These are phyloP conservation scores for Lyophyllum shimeji DNA, from an alignment of 768 basidiomycete genomes.

Conservation along the genomic window DNA sequence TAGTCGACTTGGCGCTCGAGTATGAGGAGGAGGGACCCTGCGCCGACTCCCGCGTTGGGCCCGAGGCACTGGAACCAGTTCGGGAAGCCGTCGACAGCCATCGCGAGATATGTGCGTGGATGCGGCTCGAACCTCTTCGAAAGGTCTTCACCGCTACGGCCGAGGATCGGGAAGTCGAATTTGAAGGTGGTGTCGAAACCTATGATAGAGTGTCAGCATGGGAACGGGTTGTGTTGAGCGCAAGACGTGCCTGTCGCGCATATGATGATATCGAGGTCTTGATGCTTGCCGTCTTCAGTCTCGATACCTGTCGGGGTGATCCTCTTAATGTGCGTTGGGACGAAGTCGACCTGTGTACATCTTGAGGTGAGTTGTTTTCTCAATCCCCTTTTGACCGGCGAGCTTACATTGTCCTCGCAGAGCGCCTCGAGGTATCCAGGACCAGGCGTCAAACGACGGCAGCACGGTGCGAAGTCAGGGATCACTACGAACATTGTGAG, in stretches of 20 bases:
- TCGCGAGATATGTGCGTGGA: conserved; percentile 56
- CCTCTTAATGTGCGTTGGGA: conserved; percentile 47
- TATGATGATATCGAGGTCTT: conserved; percentile 58
- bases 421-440: conserved; percentile 69
- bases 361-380: not conserved
- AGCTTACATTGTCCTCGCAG: conserved; percentile 55
- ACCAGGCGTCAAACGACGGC: conserved; percentile 66
- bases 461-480: conserved; percentile 57
- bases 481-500: conserved; percentile 37
- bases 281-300: conserved; percentile 49
- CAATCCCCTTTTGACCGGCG: not conserved
- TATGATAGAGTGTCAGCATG: conserved; percentile 11
- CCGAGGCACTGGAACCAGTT: conserved; percentile 62
- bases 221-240: not conserved
- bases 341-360: conserved; percentile 46
- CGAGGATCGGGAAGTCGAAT: conserved; percentile 51
- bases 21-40: conserved; percentile 54
- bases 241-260: conserved; percentile 56
- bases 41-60: conserved; percentile 55
- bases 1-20: conserved; percentile 61
- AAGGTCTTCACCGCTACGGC: conserved; percentile 50
- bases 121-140: conserved; percentile 54
- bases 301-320: conserved; percentile 57
- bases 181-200: conserved; percentile 55
- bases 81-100: conserved; percentile 66